phyloP scores from a whole-genome alignment of 2,329 filamentous ascomycete species.

The Venturia nashicola region DNA sequence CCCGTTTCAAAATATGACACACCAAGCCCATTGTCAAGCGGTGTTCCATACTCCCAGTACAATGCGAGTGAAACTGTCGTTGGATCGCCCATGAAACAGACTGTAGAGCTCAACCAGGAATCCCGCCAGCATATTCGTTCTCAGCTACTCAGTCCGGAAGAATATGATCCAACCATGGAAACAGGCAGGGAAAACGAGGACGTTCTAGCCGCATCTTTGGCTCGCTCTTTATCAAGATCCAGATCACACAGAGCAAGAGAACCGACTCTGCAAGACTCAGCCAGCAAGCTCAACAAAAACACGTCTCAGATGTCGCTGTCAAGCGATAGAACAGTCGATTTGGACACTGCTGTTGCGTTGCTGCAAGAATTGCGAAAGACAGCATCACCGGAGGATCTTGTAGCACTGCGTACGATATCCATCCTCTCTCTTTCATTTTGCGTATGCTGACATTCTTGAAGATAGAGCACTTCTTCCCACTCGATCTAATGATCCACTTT shows the following conservation, averaged over 20 bases:
- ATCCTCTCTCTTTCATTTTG: not conserved
- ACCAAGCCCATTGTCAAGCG: not conserved
- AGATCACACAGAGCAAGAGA: not conserved
- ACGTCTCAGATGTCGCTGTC: not conserved
- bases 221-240: constrained; percentile 1
- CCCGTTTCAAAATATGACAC: not conserved
- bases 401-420: constrained; percentile 25
- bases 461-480: constrained; percentile 12
- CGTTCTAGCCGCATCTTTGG: not conserved
- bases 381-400: constrained; percentile 35
- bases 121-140: not conserved
- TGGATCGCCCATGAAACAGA: not conserved
- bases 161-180: not conserved
- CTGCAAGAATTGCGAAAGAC: constrained; percentile 36
- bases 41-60: not conserved
- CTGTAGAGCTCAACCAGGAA: not conserved
- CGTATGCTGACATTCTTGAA: not conserved
- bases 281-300: not conserved
- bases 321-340: constrained; percentile 20
- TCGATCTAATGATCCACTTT: not conserved
- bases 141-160: not conserved
- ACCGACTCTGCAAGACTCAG: not conserved
- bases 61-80: not conserved
- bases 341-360: constrained; percentile 32
- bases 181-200: not conserved